Percentiles rank a stretch among this genome's conserved stretches.
Evolutionary conservation across 768 basidiomycete genomes (phyloP).

Genomic region (Antrodiella citrinella): DNA sequence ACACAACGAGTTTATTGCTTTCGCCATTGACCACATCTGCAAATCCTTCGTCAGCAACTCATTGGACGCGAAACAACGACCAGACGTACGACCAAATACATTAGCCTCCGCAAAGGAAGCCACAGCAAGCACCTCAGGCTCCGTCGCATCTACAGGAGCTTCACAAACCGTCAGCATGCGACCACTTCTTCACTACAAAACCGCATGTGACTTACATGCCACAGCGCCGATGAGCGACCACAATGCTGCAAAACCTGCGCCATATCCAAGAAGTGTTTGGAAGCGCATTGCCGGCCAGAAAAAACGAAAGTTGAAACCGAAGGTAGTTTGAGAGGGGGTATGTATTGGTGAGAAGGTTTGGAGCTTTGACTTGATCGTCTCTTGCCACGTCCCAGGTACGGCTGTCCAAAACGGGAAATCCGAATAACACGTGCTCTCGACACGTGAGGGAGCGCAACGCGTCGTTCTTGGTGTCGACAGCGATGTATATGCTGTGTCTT

Average conservation of each 20-base stretch:
- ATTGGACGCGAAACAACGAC: not conserved
- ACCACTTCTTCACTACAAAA: not conserved
- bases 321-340: not conserved
- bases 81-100: slow-evolving; percentile 65
- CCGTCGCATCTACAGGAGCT: slow-evolving; percentile 22
- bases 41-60: not conserved
- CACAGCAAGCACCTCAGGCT: slow-evolving; percentile 45
- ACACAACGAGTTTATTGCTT: slow-evolving; percentile 56
- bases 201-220: slow-evolving; percentile 17
- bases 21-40: slow-evolving; percentile 83
- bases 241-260: slow-evolving; percentile 21
- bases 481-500: no score
- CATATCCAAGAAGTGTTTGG: slow-evolving; percentile 20
- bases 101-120: slow-evolving; percentile 67
- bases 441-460: not conserved
- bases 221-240: slow-evolving; percentile 16
- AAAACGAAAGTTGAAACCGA: not conserved
- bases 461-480: no score
- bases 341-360: not conserved
- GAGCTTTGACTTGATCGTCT: no score
- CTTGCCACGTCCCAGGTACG: not conserved
- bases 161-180: not conserved
- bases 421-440: not conserved
- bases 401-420: not conserved
- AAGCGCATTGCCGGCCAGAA: slow-evolving; percentile 24